Evolutionary conservation across 1,284 basidiomycete genomes (phyloP), one percentile per base, ranked within the genome.

Genomic region (Ceratobasidium papillatum): DNA sequence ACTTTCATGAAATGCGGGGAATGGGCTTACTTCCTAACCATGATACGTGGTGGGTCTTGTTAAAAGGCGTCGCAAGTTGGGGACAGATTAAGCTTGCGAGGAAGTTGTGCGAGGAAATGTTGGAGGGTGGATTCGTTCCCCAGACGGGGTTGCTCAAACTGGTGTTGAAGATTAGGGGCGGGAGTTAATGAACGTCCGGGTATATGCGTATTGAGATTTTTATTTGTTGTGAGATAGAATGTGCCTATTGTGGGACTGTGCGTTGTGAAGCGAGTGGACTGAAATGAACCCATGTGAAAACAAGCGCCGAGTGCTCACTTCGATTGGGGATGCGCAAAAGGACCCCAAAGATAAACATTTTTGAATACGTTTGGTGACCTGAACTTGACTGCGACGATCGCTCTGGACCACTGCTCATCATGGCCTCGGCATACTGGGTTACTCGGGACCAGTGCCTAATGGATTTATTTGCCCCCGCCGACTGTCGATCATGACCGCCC

Each of bases 21-120:
- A 81, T 83, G 74, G 85, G 82, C 58, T 80, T 90, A 74, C 81
- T 83, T 69, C 83, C 90, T 74, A 85, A 84, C 73, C 83, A 86
- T 75, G 88, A 90, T 80, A 93, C 92, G 64, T 95, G 91, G 89
- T 89, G 89, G 81, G 84, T 95, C 78, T 80, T 94, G 72, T 82
- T 96, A 76, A 83, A 83, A 9, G 91, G 90, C 41, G 79, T 95
- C 77, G 79, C 88, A 75, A 80, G 80, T 41, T 84, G 87, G 77
- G 82, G 83, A 63, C 86, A 89, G 76, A 90, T 88, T 88, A 82
- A 45, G 11, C 78, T 90, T 69, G 92, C 89, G 36, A 84, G 86
- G 54, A 85, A 86, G 80, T 81, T 94, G 63, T 85, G 90, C 49
- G 80, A 82, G 71, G 89, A 90, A 74, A 90, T 95, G 86, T 80